A percentile compares a stretch with the other conserved stretches of the same genome.
Conservation (phyloP, 192 early-diverging fungal species). For the Rhizoclosmatium globosum region DNA sequence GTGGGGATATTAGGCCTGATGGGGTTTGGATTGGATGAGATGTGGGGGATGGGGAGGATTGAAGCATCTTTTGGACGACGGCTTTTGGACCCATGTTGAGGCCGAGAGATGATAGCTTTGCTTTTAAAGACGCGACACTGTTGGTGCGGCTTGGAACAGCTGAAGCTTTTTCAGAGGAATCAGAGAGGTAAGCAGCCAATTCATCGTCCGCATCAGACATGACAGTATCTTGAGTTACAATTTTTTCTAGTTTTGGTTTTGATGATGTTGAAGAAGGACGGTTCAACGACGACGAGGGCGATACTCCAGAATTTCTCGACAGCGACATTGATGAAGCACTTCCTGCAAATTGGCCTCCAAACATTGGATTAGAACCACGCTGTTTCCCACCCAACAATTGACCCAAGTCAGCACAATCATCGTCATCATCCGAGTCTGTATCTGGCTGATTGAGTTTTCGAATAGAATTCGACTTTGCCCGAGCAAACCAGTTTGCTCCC, state of each 20-base stretch:
- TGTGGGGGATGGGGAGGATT: neutral
- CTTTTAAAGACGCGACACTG: conserved; percentile 1
- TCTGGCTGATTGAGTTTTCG: neutral
- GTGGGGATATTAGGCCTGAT: neutral
- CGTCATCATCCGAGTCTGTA: no score
- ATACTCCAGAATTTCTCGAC: neutral
- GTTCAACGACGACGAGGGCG: neutral
- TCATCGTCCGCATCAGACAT: conserved; percentile 9
- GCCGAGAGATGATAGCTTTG: neutral
- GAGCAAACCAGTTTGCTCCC: no score
- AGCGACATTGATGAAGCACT: neutral
- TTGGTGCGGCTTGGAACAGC: neutral
- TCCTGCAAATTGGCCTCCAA: neutral
- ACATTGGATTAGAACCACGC: neutral
- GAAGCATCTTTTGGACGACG: neutral
- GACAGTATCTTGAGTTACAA: neutral
- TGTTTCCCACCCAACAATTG: neutral
- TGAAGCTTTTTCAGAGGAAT: no score
- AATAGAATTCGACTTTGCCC: neutral
- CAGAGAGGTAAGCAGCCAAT: neutral
- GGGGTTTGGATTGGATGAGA: neutral
- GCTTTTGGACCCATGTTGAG: conserved; percentile 1
- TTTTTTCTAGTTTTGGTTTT: no score
- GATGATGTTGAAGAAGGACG: no score
- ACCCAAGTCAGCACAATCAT: neutral